Base-by-base conservation (phyloP, 2,329 filamentous ascomycete genomes). In the Cladobotryum mycophilum region DNA sequence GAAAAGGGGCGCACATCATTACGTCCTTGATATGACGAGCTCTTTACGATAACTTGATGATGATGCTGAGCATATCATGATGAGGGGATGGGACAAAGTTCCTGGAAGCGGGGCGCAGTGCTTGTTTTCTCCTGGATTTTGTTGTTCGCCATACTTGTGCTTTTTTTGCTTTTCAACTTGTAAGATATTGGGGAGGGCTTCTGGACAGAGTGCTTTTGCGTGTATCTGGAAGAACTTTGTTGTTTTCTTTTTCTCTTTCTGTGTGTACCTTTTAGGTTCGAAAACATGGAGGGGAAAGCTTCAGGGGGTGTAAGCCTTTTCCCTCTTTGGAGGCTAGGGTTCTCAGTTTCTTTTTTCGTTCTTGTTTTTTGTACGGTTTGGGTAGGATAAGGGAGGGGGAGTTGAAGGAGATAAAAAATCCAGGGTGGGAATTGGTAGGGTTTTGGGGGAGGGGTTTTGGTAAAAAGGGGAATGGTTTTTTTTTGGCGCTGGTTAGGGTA, bases 21-120 rank as follows among this genome's bases (percentile, higher is more conserved):
- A 30, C 25, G 9, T 30, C 25, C 25, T 11, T 11, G 25, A 30
- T 30, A 30, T 11, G 25, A 30, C 25, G 25, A 30, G 25, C 25
- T 30, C 25, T 30, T 30, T 30, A 30, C 9, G 25, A 30, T 11
- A 30, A 30, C 25, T 30, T 40, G 18, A 52, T 40, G 47, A 49
- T 17, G 54, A 55, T 55, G 52, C 52, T 11, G 45, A 49, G 38
- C 52, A 55, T 54, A 43, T 54, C 46, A 44, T 13, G 43, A 52
- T 20, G 36, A 48, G n/a, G 44, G 41, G 42, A 36, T 20, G 20
- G 20, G 20, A 5, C 20, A 20, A 20, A 5, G 20, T 20, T 20
- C 20, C 20, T 5, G 5, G 20, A 20, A 30, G 4, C 25, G 25
- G 25, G 6, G 9, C 25, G 25, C 25, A 30, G 25, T 6, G 25